Base-by-base conservation (phyloP, 306 rosid genomes). In the Acacia acuminata region DNA sequence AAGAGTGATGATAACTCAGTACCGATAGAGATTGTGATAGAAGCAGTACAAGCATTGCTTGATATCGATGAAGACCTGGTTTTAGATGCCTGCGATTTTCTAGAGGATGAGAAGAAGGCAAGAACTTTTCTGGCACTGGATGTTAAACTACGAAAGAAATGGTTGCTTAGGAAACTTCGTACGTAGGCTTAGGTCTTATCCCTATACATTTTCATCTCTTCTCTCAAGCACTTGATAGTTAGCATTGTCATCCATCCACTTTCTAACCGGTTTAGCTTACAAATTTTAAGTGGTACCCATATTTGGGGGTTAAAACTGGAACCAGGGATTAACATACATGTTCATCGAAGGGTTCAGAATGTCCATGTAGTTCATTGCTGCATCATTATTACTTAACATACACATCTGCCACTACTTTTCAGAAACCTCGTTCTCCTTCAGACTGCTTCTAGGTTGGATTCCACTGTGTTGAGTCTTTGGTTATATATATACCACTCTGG, bases 61-160 rank as follows among this genome's bases (percentile, higher is more conserved):
- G 91, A 90, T 71, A 90, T 93, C 90, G 96, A 93, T 83, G 97
- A 93, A 61, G 97, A 93, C 32, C 88, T 93, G 73, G 84, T 93
- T 76, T 84, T 93, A 84, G 97, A 91, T 82, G 96, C 97, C 32
- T 93, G 96, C 27, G 96, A 93, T 81, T 83, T 88, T 64, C 75
- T 93, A 38, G 97, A 93, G 90, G 96, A 93, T 82, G 97, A 88
- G 63, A 88, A 80, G 82, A 93, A 91, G 77, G 95, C 95, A 15
- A 93, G 85, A 86, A 93, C 94, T 20, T 93, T 93, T 84, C 82
- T 91, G 34, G 94, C 95, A 25, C 79, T 93, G 81, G 92, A 85
- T 83, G 84, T 83, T 17, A 90, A 91, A 76, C 67, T 91, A 58
- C 84, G 97, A 48, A 90, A 86, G 76, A 93, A 90, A 74, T 93